Evolutionary conservation across 1,139 yeast species (phyloP).

Genomic region (Debaryomyces singareniensis): DNA sequence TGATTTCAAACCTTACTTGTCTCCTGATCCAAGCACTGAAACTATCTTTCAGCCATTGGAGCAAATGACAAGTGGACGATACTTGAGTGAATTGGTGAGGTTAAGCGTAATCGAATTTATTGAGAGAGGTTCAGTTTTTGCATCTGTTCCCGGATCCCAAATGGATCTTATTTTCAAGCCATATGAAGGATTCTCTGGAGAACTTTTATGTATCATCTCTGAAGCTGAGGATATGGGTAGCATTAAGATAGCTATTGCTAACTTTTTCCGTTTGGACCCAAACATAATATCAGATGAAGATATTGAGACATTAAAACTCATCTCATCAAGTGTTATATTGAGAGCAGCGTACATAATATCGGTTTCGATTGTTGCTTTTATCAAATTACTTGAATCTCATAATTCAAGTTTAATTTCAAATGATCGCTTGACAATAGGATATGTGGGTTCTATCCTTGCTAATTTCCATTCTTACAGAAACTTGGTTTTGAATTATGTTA

Average conservation of each 20-base stretch:
- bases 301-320: constrained; percentile 18
- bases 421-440: constrained; percentile 28
- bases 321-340: constrained; percentile 24
- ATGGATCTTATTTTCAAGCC: constrained; percentile 5
- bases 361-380: constrained; percentile 26
- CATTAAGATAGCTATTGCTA: constrained; percentile 16
- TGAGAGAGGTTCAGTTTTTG: constrained; percentile 24
- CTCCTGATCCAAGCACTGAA: constrained; percentile 20
- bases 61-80: constrained; percentile 49
- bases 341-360: constrained; percentile 41
- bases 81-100: constrained; percentile 48
- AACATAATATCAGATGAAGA: constrained; percentile 17
- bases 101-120: constrained; percentile 32
- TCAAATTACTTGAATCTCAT: constrained; percentile 28
- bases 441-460: constrained; percentile 37
- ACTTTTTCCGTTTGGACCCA: constrained; percentile 18
- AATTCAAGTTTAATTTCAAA: constrained; percentile 12
- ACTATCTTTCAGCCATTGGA: constrained; percentile 50
- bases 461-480: constrained; percentile 31
- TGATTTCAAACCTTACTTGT: constrained; percentile 29
- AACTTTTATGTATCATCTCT: constrained; percentile 31
- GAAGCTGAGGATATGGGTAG: constrained; percentile 20
- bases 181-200: constrained; percentile 38
- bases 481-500: constrained; percentile 23
- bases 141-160: constrained; percentile 6